Base-by-base conservation (phyloP, 1,139 yeast genomes). In the Petasospora rhodanensis region DNA sequence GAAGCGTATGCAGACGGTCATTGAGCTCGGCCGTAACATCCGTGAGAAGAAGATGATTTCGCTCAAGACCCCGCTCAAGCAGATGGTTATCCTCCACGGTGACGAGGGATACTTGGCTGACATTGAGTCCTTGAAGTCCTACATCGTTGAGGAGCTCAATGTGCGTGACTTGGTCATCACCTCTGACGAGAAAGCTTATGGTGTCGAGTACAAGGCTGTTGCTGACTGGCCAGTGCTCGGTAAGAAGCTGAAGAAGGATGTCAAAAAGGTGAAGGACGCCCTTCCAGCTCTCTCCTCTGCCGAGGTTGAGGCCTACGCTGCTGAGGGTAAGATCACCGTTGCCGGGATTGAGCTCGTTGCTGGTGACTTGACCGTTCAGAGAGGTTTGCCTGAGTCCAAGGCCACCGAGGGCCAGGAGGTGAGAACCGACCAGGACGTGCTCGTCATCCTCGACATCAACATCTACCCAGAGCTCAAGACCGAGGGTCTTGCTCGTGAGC, bases 171-270 rank as follows among this genome's bases (percentile, higher is more conserved):
- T 93, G 39, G 66, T 86, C 51, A 80, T 93, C 51, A 87, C 97
- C 20, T 72, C 86, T 19, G 96, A 93, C 55, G 99, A 93, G 67
- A 80, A 73, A 50, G 79, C 81, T 55, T 89, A 87, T 55, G 93
- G 91, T 51, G 97, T 93, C 43, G 84, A 81, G 56, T 91, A 89
- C 68, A 76, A 75, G 42, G 96, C 91, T 30, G 94, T 84, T 59
- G 98, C 98, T 29, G 99, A 93, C 66, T 93, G 99, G 99, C 95
- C 97, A 34, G 86, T 87, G 13, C 74, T 93, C 49, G 99, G 99
- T 66, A 91, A 91, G 73, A 91, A 91, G 64, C 76, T 93, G 61
- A 89, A 89, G 76, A 79, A 79, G 58, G 97, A 89, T 54, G 94
- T 85, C 46, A 86, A 83, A 67, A 82, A 76, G 60, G 98, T 93